These are phyloP conservation scores for Albizia julibrissin DNA, from an alignment of 306 rosid genomes.

Conservation along the genomic window DNA sequence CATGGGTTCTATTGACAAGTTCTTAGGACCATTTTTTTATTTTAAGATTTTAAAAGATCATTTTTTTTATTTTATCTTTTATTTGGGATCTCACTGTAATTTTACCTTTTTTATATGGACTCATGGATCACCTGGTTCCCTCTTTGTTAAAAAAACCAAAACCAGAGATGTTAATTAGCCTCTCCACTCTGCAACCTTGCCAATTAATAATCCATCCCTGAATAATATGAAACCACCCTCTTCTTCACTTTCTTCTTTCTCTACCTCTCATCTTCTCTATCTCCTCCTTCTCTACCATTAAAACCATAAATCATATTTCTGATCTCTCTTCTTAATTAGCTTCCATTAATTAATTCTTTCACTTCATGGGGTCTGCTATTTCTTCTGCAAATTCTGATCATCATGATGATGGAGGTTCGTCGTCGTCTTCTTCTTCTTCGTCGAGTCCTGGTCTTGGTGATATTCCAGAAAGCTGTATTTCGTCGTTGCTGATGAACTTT, in stretches of 20 bases:
- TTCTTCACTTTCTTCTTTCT: conserved; percentile 28
- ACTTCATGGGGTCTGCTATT: conserved; percentile 62
- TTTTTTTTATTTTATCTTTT: too few relatives aligned
- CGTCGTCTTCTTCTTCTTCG: neutral
- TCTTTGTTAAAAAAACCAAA: conserved; percentile 18
- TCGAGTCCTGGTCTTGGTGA: conserved; percentile 55
- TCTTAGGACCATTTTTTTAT: too few relatives aligned
- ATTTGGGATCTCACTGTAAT: too few relatives aligned
- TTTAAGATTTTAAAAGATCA: too few relatives aligned
- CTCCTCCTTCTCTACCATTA: conserved; percentile 57
- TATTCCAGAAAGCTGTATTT: conserved; percentile 80
- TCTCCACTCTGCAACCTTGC: conserved; percentile 17
- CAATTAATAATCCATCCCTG: conserved; percentile 8
- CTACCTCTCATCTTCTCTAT: conserved; percentile 29
- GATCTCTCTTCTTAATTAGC: neutral
- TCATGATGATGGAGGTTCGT: neutral
- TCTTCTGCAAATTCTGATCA: conserved; percentile 45
- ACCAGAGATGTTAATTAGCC: neutral
- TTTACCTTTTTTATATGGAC: neutral
- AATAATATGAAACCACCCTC: conserved; percentile 43
- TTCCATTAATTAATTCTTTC: neutral
- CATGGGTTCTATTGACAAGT: too few relatives aligned
- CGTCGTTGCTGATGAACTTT: conserved; percentile 51
- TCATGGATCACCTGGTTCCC: neutral
- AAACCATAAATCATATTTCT: neutral